Evolutionary conservation across 2,329 filamentous ascomycete genomes (phyloP).

Genomic region (Sarocladium strictum): DNA sequence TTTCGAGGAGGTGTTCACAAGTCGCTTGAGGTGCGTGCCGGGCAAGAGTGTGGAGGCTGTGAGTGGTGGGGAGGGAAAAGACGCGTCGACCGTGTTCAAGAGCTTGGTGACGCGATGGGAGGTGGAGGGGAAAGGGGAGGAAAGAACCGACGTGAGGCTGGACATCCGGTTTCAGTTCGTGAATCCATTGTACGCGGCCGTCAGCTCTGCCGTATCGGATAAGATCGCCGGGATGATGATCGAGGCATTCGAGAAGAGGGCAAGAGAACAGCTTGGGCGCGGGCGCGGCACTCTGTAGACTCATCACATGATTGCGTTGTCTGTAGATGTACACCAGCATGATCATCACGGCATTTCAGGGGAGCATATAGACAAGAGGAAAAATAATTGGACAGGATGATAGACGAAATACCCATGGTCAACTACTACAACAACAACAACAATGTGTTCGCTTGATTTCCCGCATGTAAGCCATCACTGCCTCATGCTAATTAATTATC

Average conservation of each 20-base stretch:
- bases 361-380: background rate
- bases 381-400: background rate
- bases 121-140: conserved; percentile 35
- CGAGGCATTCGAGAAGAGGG: conserved; percentile 82
- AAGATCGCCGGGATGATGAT: conserved; percentile 87
- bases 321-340: background rate
- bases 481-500: too few species aligned
- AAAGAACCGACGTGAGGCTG: conserved; percentile 64
- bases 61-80: conserved; percentile 45
- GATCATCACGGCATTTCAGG: background rate
- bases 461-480: too few species aligned
- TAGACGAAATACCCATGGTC: background rate
- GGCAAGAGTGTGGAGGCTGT: conserved; percentile 70
- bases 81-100: conserved; percentile 52
- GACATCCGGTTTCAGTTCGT: conserved; percentile 76
- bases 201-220: conserved; percentile 76
- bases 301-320: too few species aligned
- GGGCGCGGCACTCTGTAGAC: background rate
- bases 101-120: conserved; percentile 67
- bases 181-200: conserved; percentile 79
- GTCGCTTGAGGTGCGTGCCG: conserved; percentile 71
- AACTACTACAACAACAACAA: too few species aligned
- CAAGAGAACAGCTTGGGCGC: conserved; percentile 39
- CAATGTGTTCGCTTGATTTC: too few species aligned
- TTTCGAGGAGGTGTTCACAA: conserved; percentile 78